phyloP scores from a whole-genome alignment of 2,329 filamentous ascomycete species.

The Aureobasidium namibiae region DNA sequence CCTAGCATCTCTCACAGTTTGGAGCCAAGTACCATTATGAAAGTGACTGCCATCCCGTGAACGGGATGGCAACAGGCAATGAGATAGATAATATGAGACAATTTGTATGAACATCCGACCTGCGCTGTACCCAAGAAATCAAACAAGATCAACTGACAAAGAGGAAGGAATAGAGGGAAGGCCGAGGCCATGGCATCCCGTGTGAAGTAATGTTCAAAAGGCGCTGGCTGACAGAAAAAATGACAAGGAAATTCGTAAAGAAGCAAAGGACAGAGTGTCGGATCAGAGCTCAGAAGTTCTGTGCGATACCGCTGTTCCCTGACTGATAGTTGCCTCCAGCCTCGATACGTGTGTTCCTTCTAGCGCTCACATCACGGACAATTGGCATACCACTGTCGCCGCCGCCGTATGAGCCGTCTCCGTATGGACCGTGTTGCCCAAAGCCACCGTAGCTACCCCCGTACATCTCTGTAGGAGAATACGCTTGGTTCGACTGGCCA shows the following conservation, averaged over 20 bases:
- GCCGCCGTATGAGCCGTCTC: conserved; percentile 42
- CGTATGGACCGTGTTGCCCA: conserved; percentile 48
- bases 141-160: not conserved
- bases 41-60: not conserved
- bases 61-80: not conserved
- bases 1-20: not conserved
- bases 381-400: conserved; percentile 62
- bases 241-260: conserved; percentile 10
- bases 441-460: conserved; percentile 41
- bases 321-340: conserved; percentile 83
- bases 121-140: not conserved
- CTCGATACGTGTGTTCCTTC: conserved; percentile 91
- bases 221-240: conserved; percentile 4
- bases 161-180: not conserved
- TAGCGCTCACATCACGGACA: conserved; percentile 85
- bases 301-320: conserved; percentile 83
- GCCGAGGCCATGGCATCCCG: not conserved
- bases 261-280: not conserved
- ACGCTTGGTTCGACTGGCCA: conserved; percentile 29
- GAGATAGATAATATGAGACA: not conserved
- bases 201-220: not conserved
- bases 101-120: conserved; percentile 2
- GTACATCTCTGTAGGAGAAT: conserved; percentile 20
- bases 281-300: conserved; percentile 64
- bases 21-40: not conserved